Evolutionary conservation across 768 basidiomycete species (phyloP), one percentile per base, ranked within the genome.

Genomic region (Hortiboletus flavorubellus): DNA sequence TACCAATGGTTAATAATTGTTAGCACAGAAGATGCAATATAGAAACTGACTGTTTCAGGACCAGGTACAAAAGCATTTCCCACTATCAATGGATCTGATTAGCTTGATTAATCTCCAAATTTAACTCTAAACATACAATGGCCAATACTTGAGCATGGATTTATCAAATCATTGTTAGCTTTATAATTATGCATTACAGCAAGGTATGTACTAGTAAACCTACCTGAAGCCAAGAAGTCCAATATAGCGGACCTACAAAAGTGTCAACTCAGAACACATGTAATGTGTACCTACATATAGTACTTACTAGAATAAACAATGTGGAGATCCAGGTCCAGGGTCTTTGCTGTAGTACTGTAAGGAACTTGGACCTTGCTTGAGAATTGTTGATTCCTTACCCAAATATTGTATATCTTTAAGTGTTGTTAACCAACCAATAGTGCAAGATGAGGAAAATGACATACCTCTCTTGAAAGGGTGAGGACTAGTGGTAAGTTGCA

Each of bases 361-460:
- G 6, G 3, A 14, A n/a, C 18, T 0, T 5, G 0, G 29, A 21
- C 5, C 30, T 5, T 3, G 23, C 11, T 11, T 8, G 7, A 14
- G 7, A 14, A 15, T 16, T 26, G 8, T 15, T 16, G 21, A 7
- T 43, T 14, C 11, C 48, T 21, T 15, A 61, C 60, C 61, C 61
- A 61, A 29, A 62, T 12, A 39, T 58, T 58, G 3, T 61, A 26
- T 35, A 62, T 5, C 61, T 62, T 49, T 4, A 3, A 3, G 26
- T 7, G 11, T 29, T 5, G 7, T 53, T 8, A 48, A 29, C 8
- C 16, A 2, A 23, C 5, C 18, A 1, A 26, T 6, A 6, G 26
- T 26, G 26, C 4, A 5, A n/a, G 4, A 0, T 9, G 15, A 12
- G 8, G 3, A 2, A 23, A 3, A 49, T 5, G 6, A 37, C 2